These are phyloP conservation scores for Colletotrichum cuscutae DNA, from an alignment of 2,329 filamentous ascomycete genomes.

Conservation along the genomic window DNA sequence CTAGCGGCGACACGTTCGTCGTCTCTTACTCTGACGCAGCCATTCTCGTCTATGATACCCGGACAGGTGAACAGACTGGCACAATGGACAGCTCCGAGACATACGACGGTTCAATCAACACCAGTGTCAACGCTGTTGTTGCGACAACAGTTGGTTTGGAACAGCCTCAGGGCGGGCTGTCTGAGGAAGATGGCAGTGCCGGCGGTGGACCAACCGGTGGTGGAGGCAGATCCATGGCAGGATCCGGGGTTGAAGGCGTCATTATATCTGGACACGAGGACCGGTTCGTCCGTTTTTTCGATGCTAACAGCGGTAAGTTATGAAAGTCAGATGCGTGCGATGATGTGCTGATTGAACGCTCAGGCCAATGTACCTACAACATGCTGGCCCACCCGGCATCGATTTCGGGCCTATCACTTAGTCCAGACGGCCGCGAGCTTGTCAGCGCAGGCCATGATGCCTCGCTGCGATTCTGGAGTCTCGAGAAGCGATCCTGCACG, in stretches of 20 bases:
- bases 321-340: neutral
- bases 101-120: slow-evolving; percentile 82
- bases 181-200: slow-evolving; percentile 75
- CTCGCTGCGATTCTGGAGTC: slow-evolving; percentile 93
- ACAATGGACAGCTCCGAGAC: slow-evolving; percentile 95
- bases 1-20: slow-evolving; percentile 87
- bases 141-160: slow-evolving; percentile 88
- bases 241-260: slow-evolving; percentile 87
- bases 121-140: slow-evolving; percentile 90
- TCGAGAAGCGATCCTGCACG: slow-evolving; percentile 94
- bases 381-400: slow-evolving; percentile 97
- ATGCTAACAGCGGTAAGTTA: slow-evolving; percentile 94
- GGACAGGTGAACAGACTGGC: slow-evolving; percentile 90
- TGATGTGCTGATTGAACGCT: neutral
- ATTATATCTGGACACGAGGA: slow-evolving; percentile 98
- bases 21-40: slow-evolving; percentile 92
- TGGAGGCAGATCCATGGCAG: slow-evolving; percentile 71
- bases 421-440: slow-evolving; percentile 91
- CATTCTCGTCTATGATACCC: slow-evolving; percentile 91
- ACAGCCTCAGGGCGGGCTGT: slow-evolving; percentile 70
- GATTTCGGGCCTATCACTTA: slow-evolving; percentile 91
- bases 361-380: slow-evolving; percentile 98
- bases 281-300: slow-evolving; percentile 94
- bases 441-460: slow-evolving; percentile 97
- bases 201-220: slow-evolving; percentile 81